These are phyloP conservation scores for Rhizopogon vulgaris DNA, from an alignment of 768 basidiomycete species.

Conservation along the genomic window DNA sequence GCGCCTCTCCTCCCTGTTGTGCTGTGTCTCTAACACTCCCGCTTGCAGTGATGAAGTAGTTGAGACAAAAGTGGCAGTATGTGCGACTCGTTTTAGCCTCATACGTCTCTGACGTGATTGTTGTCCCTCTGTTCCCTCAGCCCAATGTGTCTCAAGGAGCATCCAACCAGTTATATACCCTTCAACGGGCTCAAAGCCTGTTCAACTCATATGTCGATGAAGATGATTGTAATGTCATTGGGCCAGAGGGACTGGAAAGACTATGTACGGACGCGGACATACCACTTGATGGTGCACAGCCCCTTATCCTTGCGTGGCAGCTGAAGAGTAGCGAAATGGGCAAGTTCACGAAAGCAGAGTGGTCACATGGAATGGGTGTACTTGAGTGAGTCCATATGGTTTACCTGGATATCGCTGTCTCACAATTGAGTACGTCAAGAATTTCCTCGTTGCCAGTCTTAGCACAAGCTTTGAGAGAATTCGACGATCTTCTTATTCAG, in stretches of 20 bases:
- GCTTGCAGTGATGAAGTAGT: conserved; percentile 44
- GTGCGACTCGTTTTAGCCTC: conserved; percentile 17
- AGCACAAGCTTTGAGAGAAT: conserved; percentile 46
- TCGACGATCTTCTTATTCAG: conserved; percentile 57
- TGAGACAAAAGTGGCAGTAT: conserved; percentile 21
- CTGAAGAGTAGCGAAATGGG: conserved; percentile 66
- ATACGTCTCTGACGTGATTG: conserved; percentile 3
- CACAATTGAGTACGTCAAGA: conserved; percentile 15
- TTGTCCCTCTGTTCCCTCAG: background rate
- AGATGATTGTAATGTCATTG: conserved; percentile 45
- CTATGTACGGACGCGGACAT: conserved; percentile 68
- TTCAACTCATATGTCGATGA: conserved; percentile 63
- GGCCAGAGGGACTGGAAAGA: conserved; percentile 64
- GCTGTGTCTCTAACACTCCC: conserved; percentile 55
- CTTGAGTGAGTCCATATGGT: conserved; percentile 34
- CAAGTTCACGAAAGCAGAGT: conserved; percentile 62
- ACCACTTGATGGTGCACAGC: conserved; percentile 65
- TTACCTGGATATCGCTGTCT: background rate
- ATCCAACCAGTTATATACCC: conserved; percentile 36
- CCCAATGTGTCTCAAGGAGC: conserved; percentile 4
- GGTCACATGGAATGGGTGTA: conserved; percentile 50
- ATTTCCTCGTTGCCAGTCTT: conserved; percentile 47
- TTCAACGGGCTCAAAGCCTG: conserved; percentile 43
- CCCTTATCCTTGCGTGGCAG: conserved; percentile 75
- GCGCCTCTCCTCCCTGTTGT: conserved; percentile 55